Base-by-base conservation (phyloP, 805 yeast species). In the Spathaspora passalidarum region DNA sequence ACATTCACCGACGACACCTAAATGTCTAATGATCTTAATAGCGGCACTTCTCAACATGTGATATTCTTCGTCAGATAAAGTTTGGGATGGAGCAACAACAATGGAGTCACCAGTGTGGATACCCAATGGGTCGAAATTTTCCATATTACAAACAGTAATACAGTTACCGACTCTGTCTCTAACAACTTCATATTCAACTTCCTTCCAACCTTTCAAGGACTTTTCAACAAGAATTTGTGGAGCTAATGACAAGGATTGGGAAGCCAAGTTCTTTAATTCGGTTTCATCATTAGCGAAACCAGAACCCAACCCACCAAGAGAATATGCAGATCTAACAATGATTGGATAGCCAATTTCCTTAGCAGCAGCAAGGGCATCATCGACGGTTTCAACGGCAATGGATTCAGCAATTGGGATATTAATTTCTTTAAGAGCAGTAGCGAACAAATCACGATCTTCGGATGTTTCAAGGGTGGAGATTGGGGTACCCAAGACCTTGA, bases 1-100 rank as follows among this genome's bases (percentile, higher is more conserved):
- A 81, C 99, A 92, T 74, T 92, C 99, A 69, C 99, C 99, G 57
- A 92, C 97, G 54, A 92, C 99, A 65, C 99, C 99, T 63, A 92
- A 78, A 64, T 92, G 99, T 69, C 98, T 88, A 60, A 92, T 92
- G 61, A 92, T 89, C 72, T 94, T 94, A 68, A 94, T 89, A 47
- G 99, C 99, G 46, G 99, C 96, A 41, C 95, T 78, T 75, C 99
- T 85, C 60, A 92, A 82, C 99, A 92, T 94, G 73, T 92, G 96
- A 72, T 88, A 92, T 65, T 92, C 99, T 66, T 91, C 96, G 69
- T 92, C 99, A 32, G 96, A 86, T 59, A 92, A 75, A 35, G 99
- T 92, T 72, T 92, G 99, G 37, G 97, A 90, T 42, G 99, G 99
- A 45, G 99, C 99, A 62, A 94, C 97, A 42, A 92, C 99, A 59